These are phyloP conservation scores for Aspergillus pseudoviridinutans DNA, from an alignment of 2,329 filamentous ascomycete genomes.

Conservation along the genomic window DNA sequence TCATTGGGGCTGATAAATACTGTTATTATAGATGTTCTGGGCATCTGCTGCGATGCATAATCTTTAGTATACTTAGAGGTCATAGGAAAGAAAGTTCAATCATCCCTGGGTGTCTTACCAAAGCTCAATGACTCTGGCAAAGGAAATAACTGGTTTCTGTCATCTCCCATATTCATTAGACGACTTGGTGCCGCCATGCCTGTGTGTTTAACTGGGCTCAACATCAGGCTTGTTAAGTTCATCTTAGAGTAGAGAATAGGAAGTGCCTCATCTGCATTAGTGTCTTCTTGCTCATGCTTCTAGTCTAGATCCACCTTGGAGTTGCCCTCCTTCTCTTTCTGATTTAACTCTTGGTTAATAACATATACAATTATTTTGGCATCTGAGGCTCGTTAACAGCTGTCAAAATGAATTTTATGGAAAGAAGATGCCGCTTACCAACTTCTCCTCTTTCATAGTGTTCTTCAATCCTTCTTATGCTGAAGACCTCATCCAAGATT, in stretches of 20 bases:
- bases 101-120: conserved; percentile 21
- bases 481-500: conserved; percentile 40
- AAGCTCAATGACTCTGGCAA: conserved; percentile 26
- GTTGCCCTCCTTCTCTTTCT: conserved; percentile 30
- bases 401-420: background rate
- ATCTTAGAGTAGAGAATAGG: conserved; percentile 24
- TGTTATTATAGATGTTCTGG: conserved; percentile 23
- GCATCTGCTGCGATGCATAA: conserved; percentile 25
- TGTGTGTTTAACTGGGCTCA: conserved; percentile 24
- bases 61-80: conserved; percentile 25
- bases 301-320: conserved; percentile 21
- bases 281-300: too few relatives aligned
- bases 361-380: conserved; percentile 35
- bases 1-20: conserved; percentile 28
- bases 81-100: conserved; percentile 24
- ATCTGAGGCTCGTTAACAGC: conserved; percentile 18
- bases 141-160: conserved; percentile 24
- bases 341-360: conserved; percentile 31
- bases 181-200: conserved; percentile 14
- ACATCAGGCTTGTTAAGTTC: conserved; percentile 20
- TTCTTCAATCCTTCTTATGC: conserved; percentile 38
- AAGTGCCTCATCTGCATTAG: too few relatives aligned
- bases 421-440: conserved; percentile 23
- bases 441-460: conserved; percentile 39
- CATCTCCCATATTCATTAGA: conserved; percentile 16